These are phyloP conservation scores for Loxodes magnus DNA, from an alignment of 73 alveolate genomes.

Conservation along the genomic window DNA sequence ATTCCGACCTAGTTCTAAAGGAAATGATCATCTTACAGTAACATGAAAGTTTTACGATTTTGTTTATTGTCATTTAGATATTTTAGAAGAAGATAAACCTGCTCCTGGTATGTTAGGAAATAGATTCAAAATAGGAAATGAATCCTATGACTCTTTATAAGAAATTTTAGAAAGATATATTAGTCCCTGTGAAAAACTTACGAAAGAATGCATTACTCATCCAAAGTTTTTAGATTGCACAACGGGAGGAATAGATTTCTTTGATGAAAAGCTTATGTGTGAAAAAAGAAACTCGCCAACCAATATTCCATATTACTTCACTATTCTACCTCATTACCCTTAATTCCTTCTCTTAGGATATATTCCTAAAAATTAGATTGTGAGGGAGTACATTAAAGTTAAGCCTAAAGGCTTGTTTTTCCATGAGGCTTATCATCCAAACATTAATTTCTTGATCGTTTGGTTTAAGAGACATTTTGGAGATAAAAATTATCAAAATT, in stretches of 20 bases:
- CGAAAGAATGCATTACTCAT: constrained; percentile 46
- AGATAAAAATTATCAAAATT: neutral
- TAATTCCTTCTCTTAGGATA: constrained; percentile 72
- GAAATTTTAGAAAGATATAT: constrained; percentile 80
- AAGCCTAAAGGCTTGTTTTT: constrained; percentile 72
- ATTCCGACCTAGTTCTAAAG: constrained; percentile 80
- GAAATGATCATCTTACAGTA: constrained; percentile 66
- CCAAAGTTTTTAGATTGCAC: constrained; percentile 37
- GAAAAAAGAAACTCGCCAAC: constrained; percentile 50
- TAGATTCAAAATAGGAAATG: constrained; percentile 52
- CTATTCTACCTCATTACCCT: constrained; percentile 73
- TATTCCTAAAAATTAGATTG: constrained; percentile 53
- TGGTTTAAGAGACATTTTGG: constrained; percentile 30
- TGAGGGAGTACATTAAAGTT: constrained; percentile 75
- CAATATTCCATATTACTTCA: constrained; percentile 72
- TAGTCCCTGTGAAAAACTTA: constrained; percentile 52
- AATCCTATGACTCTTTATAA: constrained; percentile 64
- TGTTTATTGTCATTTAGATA: constrained; percentile 71
- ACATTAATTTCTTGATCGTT: constrained; percentile 14
- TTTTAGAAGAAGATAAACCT: constrained; percentile 62
- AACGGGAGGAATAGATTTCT: constrained; percentile 8
- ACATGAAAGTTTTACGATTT: constrained; percentile 81
- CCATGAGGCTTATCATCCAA: constrained; percentile 36
- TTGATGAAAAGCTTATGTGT: constrained; percentile 55
- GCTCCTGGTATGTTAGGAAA: constrained; percentile 64